Percentiles rank a stretch among this genome's conserved stretches.
phyloP scores from a whole-genome alignment of 805 yeast genomes.

The Starmera dryadoides region DNA sequence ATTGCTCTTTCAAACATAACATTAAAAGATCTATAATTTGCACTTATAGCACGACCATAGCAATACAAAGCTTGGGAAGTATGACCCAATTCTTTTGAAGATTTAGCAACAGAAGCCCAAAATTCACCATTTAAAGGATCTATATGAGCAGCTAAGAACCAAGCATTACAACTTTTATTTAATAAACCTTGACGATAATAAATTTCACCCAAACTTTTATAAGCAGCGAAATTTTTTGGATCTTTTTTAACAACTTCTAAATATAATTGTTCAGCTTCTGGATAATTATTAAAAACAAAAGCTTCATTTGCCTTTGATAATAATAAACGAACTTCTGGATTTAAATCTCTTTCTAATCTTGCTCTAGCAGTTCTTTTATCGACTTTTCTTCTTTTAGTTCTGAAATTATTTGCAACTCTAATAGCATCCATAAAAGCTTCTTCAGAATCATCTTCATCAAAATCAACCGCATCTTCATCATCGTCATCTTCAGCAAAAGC shows the following conservation, averaged over 20 bases:
- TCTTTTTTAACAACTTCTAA: slow-evolving; percentile 71
- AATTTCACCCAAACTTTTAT: slow-evolving; percentile 83
- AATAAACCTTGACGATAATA: slow-evolving; percentile 58
- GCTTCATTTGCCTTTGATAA: slow-evolving; percentile 75
- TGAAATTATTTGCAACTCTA: slow-evolving; percentile 61
- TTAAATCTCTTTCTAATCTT: slow-evolving; percentile 35
- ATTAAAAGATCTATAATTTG: slow-evolving; percentile 42
- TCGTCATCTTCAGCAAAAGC: slow-evolving; percentile 29
- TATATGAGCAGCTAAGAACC: slow-evolving; percentile 78
- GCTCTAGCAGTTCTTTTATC: slow-evolving; percentile 24
- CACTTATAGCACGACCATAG: slow-evolving; percentile 54
- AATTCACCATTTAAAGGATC: slow-evolving; percentile 69
- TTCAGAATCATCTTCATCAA: slow-evolving; percentile 32
- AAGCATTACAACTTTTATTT: slow-evolving; percentile 68
- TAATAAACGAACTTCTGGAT: slow-evolving; percentile 65
- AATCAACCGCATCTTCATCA: slow-evolving; percentile 27
- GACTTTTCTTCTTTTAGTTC: slow-evolving; percentile 32
- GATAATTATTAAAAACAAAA: slow-evolving; percentile 58
- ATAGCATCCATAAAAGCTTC: slow-evolving; percentile 52
- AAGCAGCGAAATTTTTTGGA: slow-evolving; percentile 73
- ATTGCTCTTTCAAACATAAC: slow-evolving; percentile 59
- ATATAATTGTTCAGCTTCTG: slow-evolving; percentile 51
- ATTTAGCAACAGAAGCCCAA: slow-evolving; percentile 72
- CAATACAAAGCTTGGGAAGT: slow-evolving; percentile 74
- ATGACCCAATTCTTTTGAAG: slow-evolving; percentile 59